phyloP scores from a whole-genome alignment of 2,329 filamentous ascomycete genomes.

The Fonsecaea erecta region DNA sequence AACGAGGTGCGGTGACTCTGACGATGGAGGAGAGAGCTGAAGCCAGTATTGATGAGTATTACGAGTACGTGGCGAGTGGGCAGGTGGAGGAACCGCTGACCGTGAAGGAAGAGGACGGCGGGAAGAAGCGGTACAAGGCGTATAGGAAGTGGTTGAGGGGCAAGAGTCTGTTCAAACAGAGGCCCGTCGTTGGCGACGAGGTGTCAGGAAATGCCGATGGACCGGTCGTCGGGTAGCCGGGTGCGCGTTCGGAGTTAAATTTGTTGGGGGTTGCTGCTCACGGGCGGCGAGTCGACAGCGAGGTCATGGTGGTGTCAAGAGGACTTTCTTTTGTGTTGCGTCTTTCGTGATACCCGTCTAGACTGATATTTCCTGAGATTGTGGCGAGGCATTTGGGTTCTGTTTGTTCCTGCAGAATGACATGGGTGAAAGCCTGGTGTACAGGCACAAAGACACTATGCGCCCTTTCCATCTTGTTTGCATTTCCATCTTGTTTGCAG shows the following conservation, averaged over 20 bases:
- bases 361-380: constrained; percentile 8
- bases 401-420: not conserved
- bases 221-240: constrained; percentile 6
- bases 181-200: constrained; percentile 45
- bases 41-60: constrained; percentile 73
- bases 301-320: not conserved
- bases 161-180: constrained; percentile 95
- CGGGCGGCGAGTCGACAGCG: not conserved
- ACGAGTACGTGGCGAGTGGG: constrained; percentile 67
- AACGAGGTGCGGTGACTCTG: constrained; percentile 48
- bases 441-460: not conserved
- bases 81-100: constrained; percentile 83
- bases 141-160: constrained; percentile 94
- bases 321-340: not conserved
- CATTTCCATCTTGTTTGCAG: not conserved
- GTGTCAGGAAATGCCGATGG: constrained; percentile 39
- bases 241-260: no score
- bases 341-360: not conserved
- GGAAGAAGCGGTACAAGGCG: constrained; percentile 95
- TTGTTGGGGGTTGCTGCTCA: not conserved
- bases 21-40: constrained; percentile 58
- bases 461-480: not conserved
- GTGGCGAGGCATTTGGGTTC: not conserved
- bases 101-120: constrained; percentile 78
- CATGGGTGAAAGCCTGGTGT: not conserved